Percentiles rank a stretch among this genome's conserved stretches.
Evolutionary conservation across 2,329 filamentous ascomycete species (phyloP).

Genomic region (Exserohilum rostratum): DNA sequence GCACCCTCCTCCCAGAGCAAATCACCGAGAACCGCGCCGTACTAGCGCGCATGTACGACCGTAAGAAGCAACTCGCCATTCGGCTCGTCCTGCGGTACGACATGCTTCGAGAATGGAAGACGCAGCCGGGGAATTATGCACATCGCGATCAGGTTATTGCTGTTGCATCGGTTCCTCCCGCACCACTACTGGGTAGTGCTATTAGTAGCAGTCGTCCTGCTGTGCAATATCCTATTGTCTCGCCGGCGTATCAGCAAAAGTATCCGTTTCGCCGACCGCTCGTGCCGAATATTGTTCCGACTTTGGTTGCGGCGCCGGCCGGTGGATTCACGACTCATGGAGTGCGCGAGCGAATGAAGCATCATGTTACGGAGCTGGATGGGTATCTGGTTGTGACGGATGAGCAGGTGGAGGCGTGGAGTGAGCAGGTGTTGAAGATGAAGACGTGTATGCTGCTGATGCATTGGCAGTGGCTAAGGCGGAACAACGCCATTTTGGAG

Average conservation of each 20-base stretch:
- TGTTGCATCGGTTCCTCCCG: slow-evolving; percentile 9
- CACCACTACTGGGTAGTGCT: background rate
- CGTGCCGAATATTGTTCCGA: slow-evolving; percentile 31
- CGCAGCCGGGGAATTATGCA: background rate
- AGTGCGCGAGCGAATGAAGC: slow-evolving; percentile 35
- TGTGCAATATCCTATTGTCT: background rate
- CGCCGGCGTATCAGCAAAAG: background rate
- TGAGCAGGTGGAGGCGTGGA: slow-evolving; percentile 26
- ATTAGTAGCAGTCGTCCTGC: background rate
- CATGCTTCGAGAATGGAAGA: slow-evolving; percentile 33
- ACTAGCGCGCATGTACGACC: slow-evolving; percentile 28
- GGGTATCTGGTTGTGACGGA: slow-evolving; percentile 28
- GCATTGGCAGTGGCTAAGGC: slow-evolving; percentile 40
- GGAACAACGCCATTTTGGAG: slow-evolving; percentile 29
- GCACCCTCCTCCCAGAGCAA: slow-evolving; percentile 35
- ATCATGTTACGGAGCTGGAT: slow-evolving; percentile 38
- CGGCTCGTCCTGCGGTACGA: slow-evolving; percentile 35
- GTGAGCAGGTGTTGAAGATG: slow-evolving; percentile 10
- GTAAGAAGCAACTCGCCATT: slow-evolving; percentile 25
- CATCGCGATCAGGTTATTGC: slow-evolving; percentile 10
- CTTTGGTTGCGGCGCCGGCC: slow-evolving; percentile 27
- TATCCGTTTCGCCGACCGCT: slow-evolving; percentile 8
- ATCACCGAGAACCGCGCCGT: slow-evolving; percentile 29
- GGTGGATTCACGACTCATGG: slow-evolving; percentile 23
- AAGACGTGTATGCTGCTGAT: slow-evolving; percentile 18